phyloP scores from a whole-genome alignment of 805 yeast species.

The Saccharomycopsis malanga region DNA sequence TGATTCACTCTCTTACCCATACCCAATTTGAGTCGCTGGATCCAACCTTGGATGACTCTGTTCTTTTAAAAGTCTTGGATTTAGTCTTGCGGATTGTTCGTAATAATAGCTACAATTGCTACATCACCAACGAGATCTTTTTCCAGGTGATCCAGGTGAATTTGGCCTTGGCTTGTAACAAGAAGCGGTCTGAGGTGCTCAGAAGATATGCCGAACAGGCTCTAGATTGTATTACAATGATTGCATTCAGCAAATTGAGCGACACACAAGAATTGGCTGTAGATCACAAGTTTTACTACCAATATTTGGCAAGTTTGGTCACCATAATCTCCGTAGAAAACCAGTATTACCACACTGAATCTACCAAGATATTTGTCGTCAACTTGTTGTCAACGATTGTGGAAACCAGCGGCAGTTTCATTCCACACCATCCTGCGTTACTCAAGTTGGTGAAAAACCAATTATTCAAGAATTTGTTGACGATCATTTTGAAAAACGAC shows the following conservation, averaged over 20 bases:
- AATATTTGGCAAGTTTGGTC: constrained; percentile 65
- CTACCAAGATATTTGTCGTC: constrained; percentile 77
- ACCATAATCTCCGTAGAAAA: constrained; percentile 78
- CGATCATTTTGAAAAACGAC: constrained; percentile 66
- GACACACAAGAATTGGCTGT: constrained; percentile 65
- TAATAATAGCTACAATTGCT: constrained; percentile 37
- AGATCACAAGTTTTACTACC: constrained; percentile 40
- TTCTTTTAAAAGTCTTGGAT: constrained; percentile 72
- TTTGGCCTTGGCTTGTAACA: constrained; percentile 84
- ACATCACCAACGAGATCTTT: constrained; percentile 74
- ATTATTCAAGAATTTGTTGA: constrained; percentile 79
- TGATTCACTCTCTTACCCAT: constrained; percentile 64
- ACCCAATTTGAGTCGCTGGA: constrained; percentile 95
- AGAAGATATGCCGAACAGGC: constrained; percentile 86
- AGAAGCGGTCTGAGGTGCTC: constrained; percentile 81
- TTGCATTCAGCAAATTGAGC: constrained; percentile 54
- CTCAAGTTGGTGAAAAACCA: constrained; percentile 68
- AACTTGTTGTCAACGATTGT: constrained; percentile 68
- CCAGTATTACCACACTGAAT: constrained; percentile 78
- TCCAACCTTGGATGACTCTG: constrained; percentile 86
- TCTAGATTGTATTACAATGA: constrained; percentile 59
- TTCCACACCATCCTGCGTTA: constrained; percentile 41
- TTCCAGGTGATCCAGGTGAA: constrained; percentile 90
- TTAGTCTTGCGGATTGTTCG: constrained; percentile 61
- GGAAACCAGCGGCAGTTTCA: constrained; percentile 66